A percentile compares a stretch with the other conserved stretches of the same genome.
These are phyloP conservation scores for Lepidium aucheri DNA, from an alignment of 345 rosid genomes.

Conservation along the genomic window DNA sequence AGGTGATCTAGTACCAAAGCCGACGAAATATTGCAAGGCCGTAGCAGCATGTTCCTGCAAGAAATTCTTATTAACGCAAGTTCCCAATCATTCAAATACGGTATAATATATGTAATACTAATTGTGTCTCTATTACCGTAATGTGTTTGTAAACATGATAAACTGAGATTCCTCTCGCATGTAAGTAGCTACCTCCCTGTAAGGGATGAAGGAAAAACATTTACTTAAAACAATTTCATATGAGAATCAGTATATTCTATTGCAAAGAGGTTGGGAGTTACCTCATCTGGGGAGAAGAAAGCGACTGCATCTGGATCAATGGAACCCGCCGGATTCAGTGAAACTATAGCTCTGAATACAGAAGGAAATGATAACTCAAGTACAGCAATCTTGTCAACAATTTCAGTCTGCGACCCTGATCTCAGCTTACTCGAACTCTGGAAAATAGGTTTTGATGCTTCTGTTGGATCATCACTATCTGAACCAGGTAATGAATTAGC, in stretches of 20 bases:
- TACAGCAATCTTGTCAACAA: constrained; percentile 55
- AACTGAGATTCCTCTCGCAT: constrained; percentile 68
- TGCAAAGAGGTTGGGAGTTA: constrained; percentile 21
- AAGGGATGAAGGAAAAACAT: constrained; percentile 5
- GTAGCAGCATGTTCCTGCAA: constrained; percentile 72
- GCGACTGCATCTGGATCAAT: constrained; percentile 85
- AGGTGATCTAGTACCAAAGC: constrained; percentile 47
- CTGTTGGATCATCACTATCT: constrained; percentile 51
- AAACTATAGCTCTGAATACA: constrained; percentile 70
- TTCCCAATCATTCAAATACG: constrained; percentile 6
- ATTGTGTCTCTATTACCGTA: constrained; percentile 37
- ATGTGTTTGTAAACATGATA: constrained; percentile 62
- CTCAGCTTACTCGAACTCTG: constrained; percentile 51
- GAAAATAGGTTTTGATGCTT: constrained; percentile 45
- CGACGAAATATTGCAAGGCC: constrained; percentile 73
- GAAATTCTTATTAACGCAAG: background rate
- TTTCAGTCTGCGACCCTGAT: constrained; percentile 35
- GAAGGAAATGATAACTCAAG: constrained; percentile 68
- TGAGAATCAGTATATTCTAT: background rate
- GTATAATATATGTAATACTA: background rate
- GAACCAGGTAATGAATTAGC: constrained; percentile 58
- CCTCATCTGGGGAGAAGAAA: constrained; percentile 98
- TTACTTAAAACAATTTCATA: background rate
- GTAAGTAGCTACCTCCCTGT: constrained; percentile 86
- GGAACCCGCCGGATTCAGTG: constrained; percentile 92